Evolutionary conservation across 2,329 filamentous ascomycete species (phyloP), one percentile per base, ranked within the genome.

Genomic region (Ustulina deusta): DNA sequence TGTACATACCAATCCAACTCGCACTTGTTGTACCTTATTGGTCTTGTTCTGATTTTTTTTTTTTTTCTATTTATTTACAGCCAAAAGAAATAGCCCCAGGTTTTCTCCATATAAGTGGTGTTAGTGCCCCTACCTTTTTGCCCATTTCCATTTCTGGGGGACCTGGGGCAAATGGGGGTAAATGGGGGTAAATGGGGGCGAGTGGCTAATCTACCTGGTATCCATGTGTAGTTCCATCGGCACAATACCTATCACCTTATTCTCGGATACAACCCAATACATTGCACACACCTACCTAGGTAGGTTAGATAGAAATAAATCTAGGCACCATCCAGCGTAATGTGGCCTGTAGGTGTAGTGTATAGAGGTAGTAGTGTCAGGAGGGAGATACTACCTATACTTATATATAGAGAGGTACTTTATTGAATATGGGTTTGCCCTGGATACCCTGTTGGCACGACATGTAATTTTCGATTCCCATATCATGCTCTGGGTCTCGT

Each of bases 21-120:
- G 17, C 17, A 36, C 40, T 58, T 34, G 49, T 55, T 56, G 54
- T 22, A 42, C 54, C 54, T 34, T 61, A 57, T 62, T 61, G 49
- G 42, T 51, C 32, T 42, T 58, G 51, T 56, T 52, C 52, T 56
- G 27, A 32, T 20, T 54, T 29, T 62, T 62, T 58, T 42, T 34
- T n/a, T 20, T 25, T 63, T 20, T 52, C 38, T 42, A 36, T 42
- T 60, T 32, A 65, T 62, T 40, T 48, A 54, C 48, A 15, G 38
- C 55, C 48, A 66, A 63, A 63, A 48, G 63, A 62, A 62, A 62
- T 32, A 34, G 58, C 66, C 66, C 67, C 67, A 63, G 63, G 60
- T 66, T 68, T 68, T 63, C 67, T 66, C 67, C 67, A 66, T 63
- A 38, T 25, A 13, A 34, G 42, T 20, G 34, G 32, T 42, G 49